Percentiles rank a stretch among this genome's conserved stretches.
These are phyloP conservation scores for Westerdykella sp. DNA, from an alignment of 2,329 filamentous ascomycete genomes.

Conservation along the genomic window DNA sequence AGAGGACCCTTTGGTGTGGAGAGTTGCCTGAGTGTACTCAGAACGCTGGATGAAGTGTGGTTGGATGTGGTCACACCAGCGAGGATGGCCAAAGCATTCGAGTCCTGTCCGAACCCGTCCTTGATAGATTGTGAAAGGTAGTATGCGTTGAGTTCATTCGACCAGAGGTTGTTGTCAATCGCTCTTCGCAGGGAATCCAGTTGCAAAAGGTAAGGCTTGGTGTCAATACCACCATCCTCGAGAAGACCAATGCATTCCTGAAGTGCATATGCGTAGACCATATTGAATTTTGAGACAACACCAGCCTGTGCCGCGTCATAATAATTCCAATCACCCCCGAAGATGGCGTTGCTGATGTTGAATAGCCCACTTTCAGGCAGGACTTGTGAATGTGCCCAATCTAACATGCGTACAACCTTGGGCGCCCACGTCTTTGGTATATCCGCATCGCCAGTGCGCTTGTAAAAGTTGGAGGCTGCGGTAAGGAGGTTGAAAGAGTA, in stretches of 20 bases:
- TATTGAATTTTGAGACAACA: slow-evolving; percentile 30
- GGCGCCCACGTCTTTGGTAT: slow-evolving; percentile 18
- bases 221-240: slow-evolving; percentile 13
- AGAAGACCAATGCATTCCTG: slow-evolving; percentile 20
- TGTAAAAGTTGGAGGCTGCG: too few relatives aligned
- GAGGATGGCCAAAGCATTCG: too few relatives aligned
- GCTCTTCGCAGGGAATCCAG: slow-evolving; percentile 18
- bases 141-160: too few relatives aligned
- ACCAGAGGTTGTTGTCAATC: slow-evolving; percentile 4
- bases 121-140: too few relatives aligned
- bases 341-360: slow-evolving; percentile 19
- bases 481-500: too few relatives aligned
- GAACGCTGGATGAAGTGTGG: slow-evolving; percentile 2
- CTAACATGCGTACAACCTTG: slow-evolving; percentile 25
- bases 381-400: slow-evolving; percentile 31
- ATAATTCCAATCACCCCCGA: slow-evolving; percentile 35
- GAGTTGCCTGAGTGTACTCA: slow-evolving; percentile 11
- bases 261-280: slow-evolving; percentile 28
- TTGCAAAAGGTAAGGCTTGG: slow-evolving; percentile 13
- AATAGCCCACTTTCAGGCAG: slow-evolving; percentile 13
- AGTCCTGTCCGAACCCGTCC: too few relatives aligned
- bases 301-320: slow-evolving; percentile 29
- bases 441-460: too few relatives aligned
- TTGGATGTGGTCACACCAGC: too few relatives aligned
- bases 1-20: slow-evolving; percentile 13